Base-by-base conservation (phyloP, 2,329 filamentous ascomycete genomes). In the Fusarium sp. region DNA sequence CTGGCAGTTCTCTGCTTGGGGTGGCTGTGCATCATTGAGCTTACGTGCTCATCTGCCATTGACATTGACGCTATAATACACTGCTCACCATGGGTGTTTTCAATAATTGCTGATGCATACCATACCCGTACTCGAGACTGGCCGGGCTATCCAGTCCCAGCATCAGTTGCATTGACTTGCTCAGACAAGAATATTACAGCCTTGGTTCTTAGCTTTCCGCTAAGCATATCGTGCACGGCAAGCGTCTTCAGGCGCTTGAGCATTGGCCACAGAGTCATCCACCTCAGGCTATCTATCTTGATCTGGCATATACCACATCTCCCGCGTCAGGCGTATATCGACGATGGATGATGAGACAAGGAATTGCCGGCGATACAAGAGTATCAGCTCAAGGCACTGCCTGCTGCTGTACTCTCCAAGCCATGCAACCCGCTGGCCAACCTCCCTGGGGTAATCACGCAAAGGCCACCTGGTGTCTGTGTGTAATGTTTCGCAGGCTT, bases 381-480 rank as follows among this genome's bases (percentile, higher is more conserved):
- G 63, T 52, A 66, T 57, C 61, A 61, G 45, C 25, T 29, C 55
- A 57, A 52, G 44, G 53, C 53, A 61, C 64, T 47, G 51, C 59
- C 36, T 58, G 42, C 43, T 58, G 59, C 41, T 47, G 67, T 69
- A 56, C 54, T 52, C 54, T 48, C 29, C 55, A 48, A 59, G 60
- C 67, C 67, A 70, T 60, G 59, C 61, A 64, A 44, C 32, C 29
- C 45, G 65, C 58, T 68, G 62, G 53, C 68, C 67, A 70, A 61
- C 68, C 62, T 57, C 56, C 52, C 53, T 56, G 42, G 58, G 54
- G 40, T 55, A 49, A 50, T 46, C 51, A 54, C 46, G 67, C 64
- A 60, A 46, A 47, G 66, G 26, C 64, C 64, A 69, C 61, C 47
- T 53, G 41, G 53, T 66, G 62, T 55, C 53, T 63, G 45, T 65